A percentile compares a stretch with the other conserved stretches of the same genome.
phyloP scores from a whole-genome alignment of 176 grass and related monocot genomes.

The Triticum monococcum region DNA sequence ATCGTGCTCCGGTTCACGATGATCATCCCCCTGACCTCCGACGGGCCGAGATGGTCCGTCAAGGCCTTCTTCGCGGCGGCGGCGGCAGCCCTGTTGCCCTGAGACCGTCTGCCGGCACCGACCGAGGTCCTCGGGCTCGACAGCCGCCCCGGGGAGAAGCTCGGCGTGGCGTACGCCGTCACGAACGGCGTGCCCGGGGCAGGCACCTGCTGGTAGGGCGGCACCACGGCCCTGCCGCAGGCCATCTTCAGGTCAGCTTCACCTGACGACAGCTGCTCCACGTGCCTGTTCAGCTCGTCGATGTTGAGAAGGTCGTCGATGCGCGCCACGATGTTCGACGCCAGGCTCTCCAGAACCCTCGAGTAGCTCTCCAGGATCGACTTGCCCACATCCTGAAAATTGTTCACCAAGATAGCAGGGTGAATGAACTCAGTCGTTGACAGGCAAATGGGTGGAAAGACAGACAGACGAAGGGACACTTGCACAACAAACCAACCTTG shows the following conservation, averaged over 20 bases:
- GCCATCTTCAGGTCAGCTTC: conserved; percentile 38
- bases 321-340: conserved; percentile 78
- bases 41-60: conserved; percentile 43
- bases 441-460: not conserved
- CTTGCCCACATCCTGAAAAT: conserved; percentile 84
- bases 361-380: conserved; percentile 96
- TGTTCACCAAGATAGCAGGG: not conserved
- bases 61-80: conserved; percentile 63
- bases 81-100: conserved; percentile 36
- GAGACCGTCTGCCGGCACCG: conserved; percentile 41
- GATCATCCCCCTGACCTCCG: conserved; percentile 48
- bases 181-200: conserved; percentile 74
- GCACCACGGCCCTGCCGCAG: conserved; percentile 50
- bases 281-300: conserved; percentile 71
- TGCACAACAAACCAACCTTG: conserved; percentile 45
- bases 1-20: conserved; percentile 36
- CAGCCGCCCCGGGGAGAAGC: conserved; percentile 59
- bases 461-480: not conserved
- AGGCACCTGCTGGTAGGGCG: conserved; percentile 59
- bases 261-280: conserved; percentile 40
- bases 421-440: not conserved
- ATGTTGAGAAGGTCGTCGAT: conserved; percentile 85
- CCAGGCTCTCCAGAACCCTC: conserved; percentile 87
- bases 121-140: conserved; percentile 47
- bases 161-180: conserved; percentile 71